Base-by-base conservation (phyloP, 2,329 filamentous ascomycete genomes). In the Ophiostoma australiae region DNA sequence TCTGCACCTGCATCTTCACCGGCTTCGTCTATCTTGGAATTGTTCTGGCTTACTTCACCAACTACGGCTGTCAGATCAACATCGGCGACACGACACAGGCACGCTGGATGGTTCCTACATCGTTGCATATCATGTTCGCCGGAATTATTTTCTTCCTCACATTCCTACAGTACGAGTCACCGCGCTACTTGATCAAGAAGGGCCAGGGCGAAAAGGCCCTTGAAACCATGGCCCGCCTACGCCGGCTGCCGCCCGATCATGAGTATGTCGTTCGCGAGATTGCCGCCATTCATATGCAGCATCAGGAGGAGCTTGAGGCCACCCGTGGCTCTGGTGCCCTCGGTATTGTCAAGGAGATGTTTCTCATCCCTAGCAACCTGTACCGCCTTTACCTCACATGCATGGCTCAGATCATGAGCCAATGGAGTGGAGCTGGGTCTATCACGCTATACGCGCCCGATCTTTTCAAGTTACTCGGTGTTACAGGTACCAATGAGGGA, bases 371-470 rank as follows among this genome's bases (percentile, higher is more conserved):
- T 13, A 23, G 52, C 23, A 58, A 58, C 23, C 52, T 23, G n/a
- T 58, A 58, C 52, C 52, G 52, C 52, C 52, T 58, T 5, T 58
- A 58, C 8, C 52, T 58, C 52, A 27, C 52, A 27, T 58, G 52
- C 52, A 27, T 23, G n/a, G 52, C 52, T 13, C 52, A 58, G 52
- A n/a, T 58, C 52, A 58, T 58, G 52, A 58, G 52, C 52, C 52
- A 58, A 13, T 58, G 52, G 52, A 58, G 52, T 17, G 52, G 52
- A 3, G 52, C 52, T 8, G 52, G 52, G 10, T 58, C 52, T 7
- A 58, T 58, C 10, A 58, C 52, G 10, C n/a, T 58, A 8, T 58
- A 58, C 52, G 52, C 52, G 3, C 52, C 52, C n/a, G 52, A 58
- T 27, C 52, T 58, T 27, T 58, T 58, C 23, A 23, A 27, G n/a